A percentile compares a stretch with the other conserved stretches of the same genome.
Evolutionary conservation across 2,329 filamentous ascomycete species (phyloP).

Genomic region (Trichoderma polysporum): DNA sequence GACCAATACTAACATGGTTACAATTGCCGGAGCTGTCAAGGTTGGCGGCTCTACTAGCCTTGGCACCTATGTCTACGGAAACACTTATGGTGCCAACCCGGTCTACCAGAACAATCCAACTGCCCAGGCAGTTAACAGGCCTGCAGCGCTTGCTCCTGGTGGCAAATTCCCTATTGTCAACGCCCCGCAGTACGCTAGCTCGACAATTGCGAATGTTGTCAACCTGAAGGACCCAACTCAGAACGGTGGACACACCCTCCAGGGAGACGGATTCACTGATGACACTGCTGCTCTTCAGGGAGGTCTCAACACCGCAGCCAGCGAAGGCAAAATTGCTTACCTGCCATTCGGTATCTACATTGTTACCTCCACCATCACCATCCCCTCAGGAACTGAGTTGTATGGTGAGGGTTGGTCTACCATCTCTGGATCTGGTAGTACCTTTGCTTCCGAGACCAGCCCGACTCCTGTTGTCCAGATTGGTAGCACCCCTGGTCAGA

Average conservation of each 20-base stretch:
- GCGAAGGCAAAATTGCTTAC: constrained; percentile 51
- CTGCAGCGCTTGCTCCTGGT: constrained; percentile 19
- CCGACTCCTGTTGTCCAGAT: constrained; percentile 20
- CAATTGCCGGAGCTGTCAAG: constrained; percentile 13
- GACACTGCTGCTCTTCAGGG: constrained; percentile 60
- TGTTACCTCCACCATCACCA: constrained; percentile 46
- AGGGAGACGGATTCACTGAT: constrained; percentile 56
- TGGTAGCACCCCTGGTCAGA: constrained; percentile 14
- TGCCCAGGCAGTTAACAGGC: constrained; percentile 7
- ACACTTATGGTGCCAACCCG: constrained; percentile 13
- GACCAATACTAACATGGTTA: constrained; percentile 24
- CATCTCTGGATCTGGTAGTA: constrained; percentile 19
- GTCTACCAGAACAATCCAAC: constrained; percentile 8
- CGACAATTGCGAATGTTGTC: constrained; percentile 1
- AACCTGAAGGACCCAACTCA: constrained; percentile 18
- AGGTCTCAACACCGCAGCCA: constrained; percentile 52
- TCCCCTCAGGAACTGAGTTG: constrained; percentile 40
- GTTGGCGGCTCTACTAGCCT: constrained; percentile 18
- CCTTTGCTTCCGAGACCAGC: constrained; percentile 9
- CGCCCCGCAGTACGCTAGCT: constrained; percentile 16
- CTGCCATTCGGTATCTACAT: constrained; percentile 58
- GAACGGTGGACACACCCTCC: constrained; percentile 17
- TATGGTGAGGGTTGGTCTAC: constrained; percentile 20
- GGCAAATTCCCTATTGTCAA: constrained; percentile 14
- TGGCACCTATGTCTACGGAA: constrained; percentile 19